A percentile compares a stretch with the other conserved stretches of the same genome.
Evolutionary conservation across 768 basidiomycete genomes (phyloP).

Genomic region (Tricholoma bakamatsutake): DNA sequence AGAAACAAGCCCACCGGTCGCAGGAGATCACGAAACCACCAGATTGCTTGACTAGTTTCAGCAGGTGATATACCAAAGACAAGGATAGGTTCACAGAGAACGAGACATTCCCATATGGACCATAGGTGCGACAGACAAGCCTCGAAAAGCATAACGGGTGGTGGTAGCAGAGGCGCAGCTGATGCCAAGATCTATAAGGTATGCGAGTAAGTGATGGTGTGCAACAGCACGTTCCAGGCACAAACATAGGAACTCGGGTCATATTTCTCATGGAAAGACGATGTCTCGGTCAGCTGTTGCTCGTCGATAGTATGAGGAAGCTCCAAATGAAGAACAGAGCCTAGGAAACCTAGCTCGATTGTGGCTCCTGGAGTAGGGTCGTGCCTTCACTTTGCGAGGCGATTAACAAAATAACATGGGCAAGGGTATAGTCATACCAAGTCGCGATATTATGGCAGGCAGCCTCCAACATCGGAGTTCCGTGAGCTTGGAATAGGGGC

Average conservation of each 20-base stretch:
- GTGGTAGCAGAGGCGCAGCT: slow-evolving; percentile 49
- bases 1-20: slow-evolving; percentile 54
- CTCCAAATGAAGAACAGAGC: slow-evolving; percentile 66
- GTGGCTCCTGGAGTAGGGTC: slow-evolving; percentile 62
- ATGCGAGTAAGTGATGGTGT: slow-evolving; percentile 2
- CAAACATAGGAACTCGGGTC: slow-evolving; percentile 47
- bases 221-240: slow-evolving; percentile 4
- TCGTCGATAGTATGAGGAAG: slow-evolving; percentile 64
- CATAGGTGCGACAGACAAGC: slow-evolving; percentile 61
- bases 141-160: slow-evolving; percentile 57
- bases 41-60: slow-evolving; percentile 80
- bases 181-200: slow-evolving; percentile 59
- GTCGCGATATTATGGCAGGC: slow-evolving; percentile 81
- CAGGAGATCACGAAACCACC: slow-evolving; percentile 87
- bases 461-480: slow-evolving; percentile 75
- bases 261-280: slow-evolving; percentile 45
- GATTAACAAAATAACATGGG: slow-evolving; percentile 13
- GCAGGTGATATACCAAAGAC: slow-evolving; percentile 77
- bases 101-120: slow-evolving; percentile 92
- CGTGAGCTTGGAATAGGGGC: slow-evolving; percentile 67
- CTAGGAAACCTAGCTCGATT: slow-evolving; percentile 80
- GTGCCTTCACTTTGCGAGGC: slow-evolving; percentile 62
- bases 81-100: slow-evolving; percentile 86
- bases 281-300: slow-evolving; percentile 62
- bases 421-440: slow-evolving; percentile 50